Conservation (phyloP, 257 asterid genomes). For the Gentiana straminea region DNA sequence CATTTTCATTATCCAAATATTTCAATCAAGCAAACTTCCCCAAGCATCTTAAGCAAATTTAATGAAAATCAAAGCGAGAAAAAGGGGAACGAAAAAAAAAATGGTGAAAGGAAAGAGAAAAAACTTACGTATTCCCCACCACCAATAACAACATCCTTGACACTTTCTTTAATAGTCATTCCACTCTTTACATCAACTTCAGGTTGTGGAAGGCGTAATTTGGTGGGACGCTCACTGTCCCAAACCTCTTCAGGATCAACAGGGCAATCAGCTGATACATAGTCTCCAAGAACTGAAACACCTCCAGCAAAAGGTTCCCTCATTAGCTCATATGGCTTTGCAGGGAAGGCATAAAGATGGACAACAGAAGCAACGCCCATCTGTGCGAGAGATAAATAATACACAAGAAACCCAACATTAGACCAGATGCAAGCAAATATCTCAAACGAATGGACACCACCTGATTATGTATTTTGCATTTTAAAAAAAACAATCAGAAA, state of each 20-base stretch:
- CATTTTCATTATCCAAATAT: no score
- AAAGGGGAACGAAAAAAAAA: no score
- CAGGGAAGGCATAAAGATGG: constrained; percentile 98
- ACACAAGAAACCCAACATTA: constrained; percentile 16
- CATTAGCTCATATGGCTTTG: constrained; percentile 89
- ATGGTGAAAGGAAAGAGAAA: no score
- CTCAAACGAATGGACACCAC: no score
- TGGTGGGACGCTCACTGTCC: constrained; percentile 95
- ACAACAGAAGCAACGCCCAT: constrained; percentile 90
- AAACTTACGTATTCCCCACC: constrained; percentile 87
- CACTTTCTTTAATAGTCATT: constrained; percentile 85
- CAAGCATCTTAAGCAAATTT: no score
- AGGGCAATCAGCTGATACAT: constrained; percentile 88
- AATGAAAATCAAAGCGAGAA: no score
- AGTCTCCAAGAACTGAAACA: constrained; percentile 92
- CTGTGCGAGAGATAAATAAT: constrained; percentile 96
- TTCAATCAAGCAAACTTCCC: no score
- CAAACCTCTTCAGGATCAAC: constrained; percentile 92
- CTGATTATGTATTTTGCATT: no score
- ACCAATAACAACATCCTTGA: constrained; percentile 73
- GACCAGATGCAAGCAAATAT: no score
- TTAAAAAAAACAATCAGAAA: no score
- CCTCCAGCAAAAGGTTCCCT: constrained; percentile 75
- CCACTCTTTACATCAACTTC: constrained; percentile 48
- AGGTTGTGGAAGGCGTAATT: constrained; percentile 88